Base-by-base conservation (phyloP, 73 alveolate genomes). In the Paramecium primaurelia region DNA sequence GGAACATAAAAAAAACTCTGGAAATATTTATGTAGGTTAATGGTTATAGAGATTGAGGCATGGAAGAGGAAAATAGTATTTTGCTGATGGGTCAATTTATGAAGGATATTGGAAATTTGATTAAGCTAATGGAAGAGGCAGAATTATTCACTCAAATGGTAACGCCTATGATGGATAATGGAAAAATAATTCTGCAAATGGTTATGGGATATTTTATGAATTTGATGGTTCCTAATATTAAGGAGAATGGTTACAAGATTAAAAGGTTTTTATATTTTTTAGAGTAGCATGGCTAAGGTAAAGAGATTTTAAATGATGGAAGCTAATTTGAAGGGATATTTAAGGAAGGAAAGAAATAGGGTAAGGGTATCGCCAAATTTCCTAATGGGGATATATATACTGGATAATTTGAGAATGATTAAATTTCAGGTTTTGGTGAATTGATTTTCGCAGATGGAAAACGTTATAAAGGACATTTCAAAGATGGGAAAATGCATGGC, bases 1-100 rank as follows among this genome's bases (percentile, higher is more conserved):
- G 88, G 88, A 75, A 38, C 88, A 75, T n/a, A 34, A 54, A 54
- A 54, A 40, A 75, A 80, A 80, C 8, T 59, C 30, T 11, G 91
- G 91, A 5, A 80, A 80, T 26, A 80, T 80, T 4, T 89, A 89
- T 47, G 49, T 59, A 12, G 94, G 94, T 34, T 47, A 89, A 32
- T 89, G 94, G 94, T 22, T 38, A 4, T 36, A 47, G 4, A 60
- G 91, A 4, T 47, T 71, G 80, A 89, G 96, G n/a, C 96, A 94
- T 93, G 98, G 98, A 8, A 73, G 97, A 58, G 98, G 98, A 5
- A 95, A 94, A 26, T 91, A 93, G 88, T 45, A 91, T 18, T 95
- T 93, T 91, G 95, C 92, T 54, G 95, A 93, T 84, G 95, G 96
- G 3, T 88, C 92, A 42, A 68, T 88, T 42, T 93, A 86, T 71